phyloP scores from a whole-genome alignment of 495 filamentous ascomycete species.

The Talaromyces wortmannii region DNA sequence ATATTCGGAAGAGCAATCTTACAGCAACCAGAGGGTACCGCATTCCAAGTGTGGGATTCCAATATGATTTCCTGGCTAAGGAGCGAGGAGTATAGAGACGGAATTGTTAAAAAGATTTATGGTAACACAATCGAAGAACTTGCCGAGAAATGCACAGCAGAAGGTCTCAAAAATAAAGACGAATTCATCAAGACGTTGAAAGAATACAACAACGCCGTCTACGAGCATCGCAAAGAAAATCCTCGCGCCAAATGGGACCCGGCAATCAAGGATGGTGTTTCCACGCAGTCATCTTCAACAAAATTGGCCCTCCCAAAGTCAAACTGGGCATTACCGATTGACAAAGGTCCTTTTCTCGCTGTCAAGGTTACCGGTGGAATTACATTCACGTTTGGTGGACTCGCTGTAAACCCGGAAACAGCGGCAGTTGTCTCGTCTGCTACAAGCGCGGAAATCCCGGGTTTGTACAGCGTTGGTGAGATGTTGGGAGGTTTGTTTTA shows the following conservation, averaged over 20 bases:
- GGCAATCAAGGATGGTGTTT: conserved; percentile 46
- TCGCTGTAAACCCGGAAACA: conserved; percentile 41
- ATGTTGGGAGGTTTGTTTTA: conserved; percentile 59
- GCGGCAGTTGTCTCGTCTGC: conserved; percentile 37
- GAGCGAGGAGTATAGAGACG: conserved; percentile 50
- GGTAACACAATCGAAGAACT: conserved; percentile 45
- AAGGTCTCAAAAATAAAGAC: conserved; percentile 31
- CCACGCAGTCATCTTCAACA: conserved; percentile 36
- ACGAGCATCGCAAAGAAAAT: conserved; percentile 25
- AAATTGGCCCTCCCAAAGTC: conserved; percentile 43
- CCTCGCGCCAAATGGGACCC: conserved; percentile 42
- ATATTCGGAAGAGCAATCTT: conserved; percentile 51
- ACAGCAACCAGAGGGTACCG: conserved; percentile 44
- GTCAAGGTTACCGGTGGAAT: conserved; percentile 54
- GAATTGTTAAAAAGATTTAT: conserved; percentile 41
- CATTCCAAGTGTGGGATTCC: conserved; percentile 58
- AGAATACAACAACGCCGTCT: conserved; percentile 47
- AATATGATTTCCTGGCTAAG: conserved; percentile 39
- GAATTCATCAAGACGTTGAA: conserved; percentile 39
- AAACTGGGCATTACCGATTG: conserved; percentile 56
- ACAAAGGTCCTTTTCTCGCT: conserved; percentile 48
- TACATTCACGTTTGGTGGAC: conserved; percentile 60
- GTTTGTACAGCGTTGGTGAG: conserved; percentile 52
- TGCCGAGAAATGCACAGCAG: conserved; percentile 32
- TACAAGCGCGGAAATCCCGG: conserved; percentile 35